Evolutionary conservation across 768 basidiomycete genomes (phyloP).

Genomic region (Podaxis carcinomalis): DNA sequence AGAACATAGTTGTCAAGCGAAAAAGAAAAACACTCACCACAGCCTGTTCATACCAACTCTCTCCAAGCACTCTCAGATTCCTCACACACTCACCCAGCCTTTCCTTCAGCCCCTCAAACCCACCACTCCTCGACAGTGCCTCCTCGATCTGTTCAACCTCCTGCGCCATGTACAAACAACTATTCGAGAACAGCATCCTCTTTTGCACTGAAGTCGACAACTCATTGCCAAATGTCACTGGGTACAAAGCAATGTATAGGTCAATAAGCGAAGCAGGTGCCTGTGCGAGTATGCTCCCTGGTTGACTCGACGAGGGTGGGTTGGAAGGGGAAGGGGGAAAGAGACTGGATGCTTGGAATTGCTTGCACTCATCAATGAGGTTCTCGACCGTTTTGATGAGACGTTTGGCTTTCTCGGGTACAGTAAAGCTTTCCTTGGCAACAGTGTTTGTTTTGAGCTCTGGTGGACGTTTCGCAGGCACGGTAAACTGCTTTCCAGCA

Average conservation of each 20-base stretch:
- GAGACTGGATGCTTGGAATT: conserved; percentile 54
- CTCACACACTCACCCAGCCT: conserved; percentile 48
- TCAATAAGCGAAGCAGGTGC: conserved; percentile 68
- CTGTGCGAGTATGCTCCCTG: conserved; percentile 56
- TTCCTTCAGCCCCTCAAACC: conserved; percentile 29
- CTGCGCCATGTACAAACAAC: conserved; percentile 63
- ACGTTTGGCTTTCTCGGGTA: conserved; percentile 52
- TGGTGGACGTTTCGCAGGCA: background rate
- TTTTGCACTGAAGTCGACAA: conserved; percentile 44
- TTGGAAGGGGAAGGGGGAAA: conserved; percentile 28
- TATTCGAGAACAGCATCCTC: conserved; percentile 78
- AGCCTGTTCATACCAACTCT: conserved; percentile 67
- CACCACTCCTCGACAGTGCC: conserved; percentile 3
- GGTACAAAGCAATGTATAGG: conserved; percentile 75
- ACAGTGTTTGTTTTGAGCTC: conserved; percentile 12
- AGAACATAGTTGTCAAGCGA: background rate
- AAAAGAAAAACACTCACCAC: conserved; percentile 43
- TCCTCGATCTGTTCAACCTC: conserved; percentile 43
- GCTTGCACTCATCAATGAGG: conserved; percentile 61
- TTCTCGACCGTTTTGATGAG: conserved; percentile 56
- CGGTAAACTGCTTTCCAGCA: background rate
- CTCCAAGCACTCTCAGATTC: conserved; percentile 50
- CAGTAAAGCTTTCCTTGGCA: conserved; percentile 43
- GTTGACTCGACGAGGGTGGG: conserved; percentile 25
- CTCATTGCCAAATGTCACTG: conserved; percentile 48